phyloP scores from a whole-genome alignment of 768 basidiomycete genomes.

The Neoboletus subvelutipes region DNA sequence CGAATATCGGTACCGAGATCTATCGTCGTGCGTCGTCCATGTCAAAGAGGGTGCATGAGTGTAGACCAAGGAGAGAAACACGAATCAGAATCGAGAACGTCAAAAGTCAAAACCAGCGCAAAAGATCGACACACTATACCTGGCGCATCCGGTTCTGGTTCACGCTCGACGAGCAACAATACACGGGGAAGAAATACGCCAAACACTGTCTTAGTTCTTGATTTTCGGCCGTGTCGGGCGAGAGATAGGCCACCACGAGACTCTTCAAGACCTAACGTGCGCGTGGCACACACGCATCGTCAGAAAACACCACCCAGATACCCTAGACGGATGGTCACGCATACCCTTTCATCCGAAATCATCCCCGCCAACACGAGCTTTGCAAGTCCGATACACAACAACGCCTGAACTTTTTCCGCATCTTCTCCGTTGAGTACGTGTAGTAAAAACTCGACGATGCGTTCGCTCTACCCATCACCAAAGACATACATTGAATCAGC shows the following conservation, averaged over 20 bases:
- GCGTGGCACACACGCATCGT: neutral
- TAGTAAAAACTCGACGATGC: constrained; percentile 67
- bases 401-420: constrained; percentile 64
- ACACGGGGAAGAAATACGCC: constrained; percentile 83
- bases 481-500: neutral
- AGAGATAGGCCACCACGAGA: constrained; percentile 65
- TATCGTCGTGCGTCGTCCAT: constrained; percentile 26
- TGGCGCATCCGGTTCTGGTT: constrained; percentile 76
- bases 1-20: constrained; percentile 73
- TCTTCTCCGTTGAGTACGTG: constrained; percentile 52
- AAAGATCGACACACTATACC: constrained; percentile 19
- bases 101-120: neutral
- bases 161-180: constrained; percentile 72
- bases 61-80: neutral
- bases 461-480: constrained; percentile 39
- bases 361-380: constrained; percentile 82
- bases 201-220: constrained; percentile 84
- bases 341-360: constrained; percentile 67
- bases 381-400: constrained; percentile 76
- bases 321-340: constrained; percentile 16
- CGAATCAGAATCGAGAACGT: neutral
- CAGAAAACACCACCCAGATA: neutral
- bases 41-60: neutral
- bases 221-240: constrained; percentile 77
- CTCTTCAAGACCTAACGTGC: constrained; percentile 44